Conservation (phyloP, 306 rosid species). For the Cicer bijugum region DNA sequence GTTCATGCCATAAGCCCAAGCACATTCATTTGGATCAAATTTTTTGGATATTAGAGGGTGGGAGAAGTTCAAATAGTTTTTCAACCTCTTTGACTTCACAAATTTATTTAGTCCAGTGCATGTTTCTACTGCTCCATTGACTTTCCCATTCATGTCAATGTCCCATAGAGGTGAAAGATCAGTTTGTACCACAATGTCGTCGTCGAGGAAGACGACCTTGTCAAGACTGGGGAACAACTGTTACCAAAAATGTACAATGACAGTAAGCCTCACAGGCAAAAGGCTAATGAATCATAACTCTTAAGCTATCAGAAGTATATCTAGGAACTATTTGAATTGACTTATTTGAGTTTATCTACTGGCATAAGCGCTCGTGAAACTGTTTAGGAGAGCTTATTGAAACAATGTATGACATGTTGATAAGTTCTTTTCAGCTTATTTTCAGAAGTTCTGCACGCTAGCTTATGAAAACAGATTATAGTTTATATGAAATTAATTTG, state of each 20-base stretch:
- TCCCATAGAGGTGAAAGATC: conserved; percentile 97
- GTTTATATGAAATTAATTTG: no score
- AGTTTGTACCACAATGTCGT: conserved; percentile 89
- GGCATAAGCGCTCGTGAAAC: no score
- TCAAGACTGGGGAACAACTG: conserved; percentile 90
- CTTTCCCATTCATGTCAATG: conserved; percentile 88
- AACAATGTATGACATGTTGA: no score
- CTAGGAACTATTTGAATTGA: no score
- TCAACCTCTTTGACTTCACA: conserved; percentile 84
- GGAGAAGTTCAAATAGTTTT: conserved; percentile 92
- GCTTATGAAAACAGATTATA: no score
- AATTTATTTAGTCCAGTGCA: conserved; percentile 81
- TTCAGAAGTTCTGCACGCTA: no score
- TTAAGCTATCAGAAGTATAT: not conserved
- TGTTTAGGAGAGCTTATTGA: no score
- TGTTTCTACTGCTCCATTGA: conserved; percentile 97
- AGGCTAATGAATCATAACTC: not conserved
- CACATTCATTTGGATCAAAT: conserved; percentile 79
- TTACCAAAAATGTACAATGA: conserved; percentile 27
- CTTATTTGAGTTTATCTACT: no score
- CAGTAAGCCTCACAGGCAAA: conserved; percentile 37
- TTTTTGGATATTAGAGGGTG: conserved; percentile 72
- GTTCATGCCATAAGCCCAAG: conserved; percentile 99
- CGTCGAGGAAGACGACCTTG: conserved; percentile 90
- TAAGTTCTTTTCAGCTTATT: no score